Evolutionary conservation across 148 eudicot genomes (phyloP).

Genomic region (Fagopyrum homotropicum): DNA sequence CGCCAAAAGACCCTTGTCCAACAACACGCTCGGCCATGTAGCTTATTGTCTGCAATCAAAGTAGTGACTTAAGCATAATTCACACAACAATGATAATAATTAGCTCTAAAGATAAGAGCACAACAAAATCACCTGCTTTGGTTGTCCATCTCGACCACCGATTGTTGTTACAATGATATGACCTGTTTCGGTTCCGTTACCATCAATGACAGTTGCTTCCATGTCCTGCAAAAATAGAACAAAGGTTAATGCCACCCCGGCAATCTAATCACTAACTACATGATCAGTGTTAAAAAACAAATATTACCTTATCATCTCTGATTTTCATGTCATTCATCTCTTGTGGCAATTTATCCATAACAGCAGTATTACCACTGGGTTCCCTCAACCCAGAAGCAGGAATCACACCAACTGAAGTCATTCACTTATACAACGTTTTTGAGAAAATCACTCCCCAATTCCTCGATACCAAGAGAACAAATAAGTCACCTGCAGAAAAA

Average conservation of each 20-base stretch:
- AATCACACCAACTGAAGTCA: slow-evolving; percentile 45
- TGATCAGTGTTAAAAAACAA: neutral
- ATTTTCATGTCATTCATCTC: slow-evolving; percentile 70
- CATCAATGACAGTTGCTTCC: slow-evolving; percentile 36
- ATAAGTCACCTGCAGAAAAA: slow-evolving; percentile 2
- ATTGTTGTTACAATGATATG: slow-evolving; percentile 46
- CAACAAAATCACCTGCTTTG: slow-evolving; percentile 33
- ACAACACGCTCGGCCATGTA: slow-evolving; percentile 55
- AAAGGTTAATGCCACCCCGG: neutral
- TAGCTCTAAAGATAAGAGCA: neutral
- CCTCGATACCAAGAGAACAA: neutral
- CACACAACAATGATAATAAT: neutral
- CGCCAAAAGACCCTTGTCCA: slow-evolving; percentile 49
- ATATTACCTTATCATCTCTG: slow-evolving; percentile 57
- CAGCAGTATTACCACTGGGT: slow-evolving; percentile 29
- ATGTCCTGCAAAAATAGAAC: slow-evolving; percentile 22
- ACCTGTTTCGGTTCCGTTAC: slow-evolving; percentile 40
- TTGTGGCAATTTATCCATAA: slow-evolving; percentile 44
- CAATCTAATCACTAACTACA: neutral
- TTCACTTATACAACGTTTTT: slow-evolving; percentile 11
- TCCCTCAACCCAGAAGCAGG: slow-evolving; percentile 47
- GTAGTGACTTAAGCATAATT: neutral
- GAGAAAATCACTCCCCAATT: neutral
- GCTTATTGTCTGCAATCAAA: slow-evolving; percentile 35
- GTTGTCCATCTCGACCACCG: slow-evolving; percentile 45